Evolutionary conservation across 2,329 filamentous ascomycete genomes (phyloP), one percentile per base, ranked within the genome.

Genomic region (Stagonosporopsis cucurbitacearum): DNA sequence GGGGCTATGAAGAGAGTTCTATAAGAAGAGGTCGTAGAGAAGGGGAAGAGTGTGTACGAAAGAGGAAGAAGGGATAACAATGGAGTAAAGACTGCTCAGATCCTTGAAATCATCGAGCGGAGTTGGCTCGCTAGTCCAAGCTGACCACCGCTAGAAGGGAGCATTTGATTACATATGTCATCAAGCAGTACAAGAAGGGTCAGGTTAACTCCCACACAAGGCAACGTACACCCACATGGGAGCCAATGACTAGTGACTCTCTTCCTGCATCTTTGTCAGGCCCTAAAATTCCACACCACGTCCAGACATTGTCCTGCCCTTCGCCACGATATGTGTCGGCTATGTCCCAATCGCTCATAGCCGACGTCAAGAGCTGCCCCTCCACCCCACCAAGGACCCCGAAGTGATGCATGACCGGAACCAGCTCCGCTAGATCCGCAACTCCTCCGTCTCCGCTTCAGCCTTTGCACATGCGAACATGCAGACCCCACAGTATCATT

Each of bases 341-440:
- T 53, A 47, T 53, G 15, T 17, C 9, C 9, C 6, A 23, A 11
- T 17, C 9, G 23, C 25, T 22, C 19, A 47, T 43, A 53, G 43
- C 43, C 50, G 50, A 53, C 7, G 13, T 12, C 2, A 4, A 6
- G 20, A 4, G 13, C 11, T 46, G 26, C 42, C 35, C 36, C 35
- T 41, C 20, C 12, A 41, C 35, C 42, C 50, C 43, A 47, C 50
- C 37, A 41, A 30, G 23, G 36, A 53, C 50, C 43, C 37, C 42
- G 50, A 26, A 46, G 19, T 26, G 30, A 36, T 23, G 17, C 23
- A 22, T 19, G 19, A 17, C 7, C 41, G 49, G 49, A 45, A 30
- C 9, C 9, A 40, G 25, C 32, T 52, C 49, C 41, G 49, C 25
- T 12, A 25, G 15, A 30, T 54, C 32, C 15, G 44, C 33, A 37